A percentile compares a stretch with the other conserved stretches of the same genome.
Evolutionary conservation across 83 land plant genomes (phyloP).

Genomic region (Larix sibirica): DNA sequence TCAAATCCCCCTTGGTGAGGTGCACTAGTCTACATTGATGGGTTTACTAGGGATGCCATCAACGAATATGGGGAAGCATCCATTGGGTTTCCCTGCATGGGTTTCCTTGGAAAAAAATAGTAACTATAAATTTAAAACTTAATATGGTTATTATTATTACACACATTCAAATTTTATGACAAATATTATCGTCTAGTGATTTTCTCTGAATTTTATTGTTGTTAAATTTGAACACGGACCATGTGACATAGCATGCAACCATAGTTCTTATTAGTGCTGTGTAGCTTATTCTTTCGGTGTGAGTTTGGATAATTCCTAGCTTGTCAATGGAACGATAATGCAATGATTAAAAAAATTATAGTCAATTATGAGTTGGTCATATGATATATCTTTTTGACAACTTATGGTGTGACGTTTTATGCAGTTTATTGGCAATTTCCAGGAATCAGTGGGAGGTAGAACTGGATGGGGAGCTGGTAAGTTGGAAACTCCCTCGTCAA

Average conservation of each 20-base stretch:
- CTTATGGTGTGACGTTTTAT: conserved; percentile 8
- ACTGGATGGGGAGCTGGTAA: conserved; percentile 98
- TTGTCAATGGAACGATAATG: not conserved
- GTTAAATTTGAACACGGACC: no score
- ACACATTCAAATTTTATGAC: no score
- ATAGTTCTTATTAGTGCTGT: not conserved
- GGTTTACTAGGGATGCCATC: no score
- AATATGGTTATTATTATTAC: no score
- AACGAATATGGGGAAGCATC: no score
- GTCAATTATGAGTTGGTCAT: not conserved
- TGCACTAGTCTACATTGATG: no score
- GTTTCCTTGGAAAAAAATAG: no score
- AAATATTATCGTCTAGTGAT: no score
- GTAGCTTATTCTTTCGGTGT: not conserved
- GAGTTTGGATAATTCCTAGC: not conserved
- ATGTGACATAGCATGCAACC: not conserved
- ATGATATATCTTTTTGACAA: not conserved
- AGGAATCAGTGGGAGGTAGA: conserved; percentile 66
- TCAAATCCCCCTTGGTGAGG: no score
- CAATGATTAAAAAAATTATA: not conserved
- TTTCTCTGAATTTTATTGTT: no score
- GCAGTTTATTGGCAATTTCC: conserved; percentile 94
- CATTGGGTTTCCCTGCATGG: no score
- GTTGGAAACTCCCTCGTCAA: not conserved
- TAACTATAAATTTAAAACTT: no score